A percentile compares a stretch with the other conserved stretches of the same genome.
phyloP scores from a whole-genome alignment of 805 yeast species.

The Kregervanrija fluxuum region DNA sequence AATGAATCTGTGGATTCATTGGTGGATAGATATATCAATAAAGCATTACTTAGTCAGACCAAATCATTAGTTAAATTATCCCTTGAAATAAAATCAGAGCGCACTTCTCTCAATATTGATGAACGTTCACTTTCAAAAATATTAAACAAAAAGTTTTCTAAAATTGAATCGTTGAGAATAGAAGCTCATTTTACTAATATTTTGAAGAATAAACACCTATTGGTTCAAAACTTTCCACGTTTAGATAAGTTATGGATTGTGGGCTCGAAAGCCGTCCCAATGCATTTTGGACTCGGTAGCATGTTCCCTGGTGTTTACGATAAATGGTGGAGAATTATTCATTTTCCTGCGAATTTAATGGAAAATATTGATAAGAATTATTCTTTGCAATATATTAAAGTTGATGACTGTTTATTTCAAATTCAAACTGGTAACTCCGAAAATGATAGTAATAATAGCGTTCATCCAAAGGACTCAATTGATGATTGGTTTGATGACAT shows the following conservation, averaged over 20 bases:
- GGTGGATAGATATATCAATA: conserved; percentile 13
- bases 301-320: conserved; percentile 48
- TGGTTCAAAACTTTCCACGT: conserved; percentile 22
- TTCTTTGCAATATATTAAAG: conserved; percentile 35
- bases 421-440: conserved; percentile 4
- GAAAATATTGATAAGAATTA: conserved; percentile 2
- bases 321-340: conserved; percentile 51
- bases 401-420: conserved; percentile 45
- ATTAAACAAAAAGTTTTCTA: conserved; percentile 10
- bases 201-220: conserved; percentile 19
- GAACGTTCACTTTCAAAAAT: conserved; percentile 14
- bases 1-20: conserved; percentile 9
- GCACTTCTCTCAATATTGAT: conserved; percentile 13
- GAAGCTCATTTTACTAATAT: conserved; percentile 29
- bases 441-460: conserved; percentile 13
- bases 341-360: conserved; percentile 38
- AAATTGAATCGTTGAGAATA: conserved; percentile 33
- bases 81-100: conserved; percentile 18
- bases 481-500: conserved; percentile 38
- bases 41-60: conserved; percentile 7
- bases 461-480: conserved; percentile 37
- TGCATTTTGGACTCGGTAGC: conserved; percentile 50
- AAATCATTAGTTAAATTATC: conserved; percentile 17
- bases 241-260: conserved; percentile 36
- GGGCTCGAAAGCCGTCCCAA: conserved; percentile 45